Evolutionary conservation across 1,284 basidiomycete genomes (phyloP).

Genomic region (Microbotryum saponariae): DNA sequence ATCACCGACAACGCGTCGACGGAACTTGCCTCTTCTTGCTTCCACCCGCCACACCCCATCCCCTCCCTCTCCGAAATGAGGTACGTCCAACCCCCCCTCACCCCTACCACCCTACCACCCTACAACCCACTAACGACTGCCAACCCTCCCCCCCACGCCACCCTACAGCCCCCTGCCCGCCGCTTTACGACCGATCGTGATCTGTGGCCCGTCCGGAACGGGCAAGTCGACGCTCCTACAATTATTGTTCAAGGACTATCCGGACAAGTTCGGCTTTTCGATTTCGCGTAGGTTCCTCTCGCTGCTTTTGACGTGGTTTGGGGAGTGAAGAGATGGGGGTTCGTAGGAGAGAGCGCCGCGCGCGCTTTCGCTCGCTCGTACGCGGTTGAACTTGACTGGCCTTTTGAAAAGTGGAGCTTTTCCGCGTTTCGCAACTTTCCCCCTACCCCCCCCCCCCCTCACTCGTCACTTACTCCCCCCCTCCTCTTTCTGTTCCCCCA

Average conservation of each 20-base stretch:
- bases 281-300: slow-evolving; percentile 63
- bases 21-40: no score
- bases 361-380: no score
- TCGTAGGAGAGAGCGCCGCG: no score
- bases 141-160: neutral
- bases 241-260: slow-evolving; percentile 72
- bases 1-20: no score
- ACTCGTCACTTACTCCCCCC: neutral
- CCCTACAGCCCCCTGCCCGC: neutral
- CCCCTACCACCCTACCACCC: no score
- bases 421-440: neutral
- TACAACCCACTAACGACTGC: no score
- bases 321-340: no score
- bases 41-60: no score
- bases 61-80: no score
- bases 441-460: neutral
- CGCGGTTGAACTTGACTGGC: no score
- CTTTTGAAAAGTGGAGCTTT: neutral
- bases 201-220: slow-evolving; percentile 60
- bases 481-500: neutral
- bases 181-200: slow-evolving; percentile 24
- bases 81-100: no score
- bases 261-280: slow-evolving; percentile 83
- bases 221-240: slow-evolving; percentile 89
- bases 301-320: no score